Base-by-base conservation (phyloP, 208 protist genomes). In the Trypanosomatidae sp. region DNA sequence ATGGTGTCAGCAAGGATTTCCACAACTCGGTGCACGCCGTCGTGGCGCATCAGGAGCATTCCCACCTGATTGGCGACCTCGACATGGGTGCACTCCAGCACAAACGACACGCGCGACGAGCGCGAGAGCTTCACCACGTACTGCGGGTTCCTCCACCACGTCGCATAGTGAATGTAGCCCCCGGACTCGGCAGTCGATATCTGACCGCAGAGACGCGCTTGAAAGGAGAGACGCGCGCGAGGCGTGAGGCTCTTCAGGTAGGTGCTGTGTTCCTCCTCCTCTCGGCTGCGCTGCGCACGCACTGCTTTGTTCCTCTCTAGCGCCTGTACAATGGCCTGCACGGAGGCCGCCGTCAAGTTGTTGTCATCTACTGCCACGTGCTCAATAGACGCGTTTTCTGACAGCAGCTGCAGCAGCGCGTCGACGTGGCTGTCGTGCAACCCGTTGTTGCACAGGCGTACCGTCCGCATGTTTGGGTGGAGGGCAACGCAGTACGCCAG, bases 131-230 rank as follows among this genome's bases (percentile, higher is more conserved):
- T 76, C 73, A 97, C 73, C 62, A 76, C 33, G 77, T 91, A 95
- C 77, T 97, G 93, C 13, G 84, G 86, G 75, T 95, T 97, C 39
- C 84, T 80, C 86, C 89, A 91, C 91, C 93, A 97, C n/a, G 91
- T 92, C 62, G 89, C 71, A 73, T 87, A 97, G 74, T 93, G 85
- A 19, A 91, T 70, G 74, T 89, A 84, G 13, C 93, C 93, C 43
- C 93, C 93, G 8, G 90, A 93, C 59, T 77, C 81, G 13, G 83
- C 81, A 6, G 60, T 65, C 13, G 76, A 55, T 47, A 92, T 53
- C 33, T 71, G 69, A 56, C 72, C 88, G 12, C 56, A 12, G 47
- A 96, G 59, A 22, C 77, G 46, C 12, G 85, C 81, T 28, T 78
- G 66, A 62, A 80, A 90, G 36, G 56, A 81, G 10, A 56, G 62